Conservation (phyloP, 768 basidiomycete species). For the Symmetrospora coprosmae region DNA sequence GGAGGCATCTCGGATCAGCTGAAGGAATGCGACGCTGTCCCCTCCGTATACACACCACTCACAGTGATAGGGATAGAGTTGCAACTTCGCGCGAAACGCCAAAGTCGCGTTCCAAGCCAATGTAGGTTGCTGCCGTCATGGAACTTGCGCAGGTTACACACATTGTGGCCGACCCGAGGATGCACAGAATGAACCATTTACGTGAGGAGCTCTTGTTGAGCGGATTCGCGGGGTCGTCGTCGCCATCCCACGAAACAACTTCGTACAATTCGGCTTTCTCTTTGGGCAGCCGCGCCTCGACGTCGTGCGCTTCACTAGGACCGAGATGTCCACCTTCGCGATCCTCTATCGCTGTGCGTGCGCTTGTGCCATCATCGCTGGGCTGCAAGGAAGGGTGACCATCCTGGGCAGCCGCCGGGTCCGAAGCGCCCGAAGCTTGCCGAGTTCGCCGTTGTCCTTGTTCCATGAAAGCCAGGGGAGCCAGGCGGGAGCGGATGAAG, state of each 20-base stretch:
- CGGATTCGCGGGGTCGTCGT: conserved; percentile 21
- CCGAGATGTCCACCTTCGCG: no score
- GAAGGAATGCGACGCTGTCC: neutral
- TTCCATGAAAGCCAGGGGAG: no score
- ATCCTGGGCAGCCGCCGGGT: no score
- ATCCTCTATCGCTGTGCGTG: no score
- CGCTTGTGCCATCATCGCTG: no score
- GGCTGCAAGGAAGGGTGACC: no score
- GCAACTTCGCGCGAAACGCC: conserved; percentile 47
- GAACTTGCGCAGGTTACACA: conserved; percentile 38
- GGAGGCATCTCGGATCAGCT: neutral
- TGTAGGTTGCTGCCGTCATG: conserved; percentile 47
- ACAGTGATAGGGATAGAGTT: conserved; percentile 29
- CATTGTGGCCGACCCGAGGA: conserved; percentile 29
- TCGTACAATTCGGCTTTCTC: neutral
- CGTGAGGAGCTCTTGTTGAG: conserved; percentile 15
- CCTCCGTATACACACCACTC: conserved; percentile 13
- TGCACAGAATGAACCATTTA: conserved; percentile 33
- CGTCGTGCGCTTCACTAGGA: no score
- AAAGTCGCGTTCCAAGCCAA: conserved; percentile 45
- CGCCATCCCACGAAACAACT: conserved; percentile 15
- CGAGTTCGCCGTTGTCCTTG: no score
- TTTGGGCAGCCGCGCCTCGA: no score
- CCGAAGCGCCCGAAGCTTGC: no score
- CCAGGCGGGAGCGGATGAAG: no score